A percentile compares a stretch with the other conserved stretches of the same genome.
These are phyloP conservation scores for Nadsonia starkeyi-henricii DNA, from an alignment of 1,139 yeast species.

Conservation along the genomic window DNA sequence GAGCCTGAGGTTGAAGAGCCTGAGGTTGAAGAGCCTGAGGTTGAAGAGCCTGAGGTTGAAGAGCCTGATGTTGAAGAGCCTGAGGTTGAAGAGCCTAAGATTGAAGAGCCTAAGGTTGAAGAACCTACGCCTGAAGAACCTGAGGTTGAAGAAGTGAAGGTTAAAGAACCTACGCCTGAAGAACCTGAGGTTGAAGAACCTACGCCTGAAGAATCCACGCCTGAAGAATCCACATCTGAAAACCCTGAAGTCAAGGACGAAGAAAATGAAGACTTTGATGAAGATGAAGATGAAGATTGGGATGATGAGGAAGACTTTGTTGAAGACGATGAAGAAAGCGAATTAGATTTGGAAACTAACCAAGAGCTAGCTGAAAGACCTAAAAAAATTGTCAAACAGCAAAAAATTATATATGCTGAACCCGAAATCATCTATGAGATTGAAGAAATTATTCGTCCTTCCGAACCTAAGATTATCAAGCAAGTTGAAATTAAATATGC, in stretches of 20 bases:
- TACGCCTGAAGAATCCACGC: too few relatives aligned
- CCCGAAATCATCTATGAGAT: background rate
- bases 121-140: conserved; percentile 5
- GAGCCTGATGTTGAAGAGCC: conserved; percentile 3
- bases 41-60: background rate
- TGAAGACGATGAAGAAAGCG: too few relatives aligned
- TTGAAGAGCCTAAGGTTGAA: background rate
- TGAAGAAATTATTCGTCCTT: background rate
- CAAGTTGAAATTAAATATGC: background rate
- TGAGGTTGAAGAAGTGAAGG: conserved; percentile 4
- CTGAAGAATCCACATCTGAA: background rate
- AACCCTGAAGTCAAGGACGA: background rate
- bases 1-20: background rate
- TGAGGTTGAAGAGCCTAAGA: background rate
- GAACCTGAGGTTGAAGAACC: conserved; percentile 3
- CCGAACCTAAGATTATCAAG: background rate
- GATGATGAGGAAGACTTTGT: too few relatives aligned
- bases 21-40: conserved; percentile 1
- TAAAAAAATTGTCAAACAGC: background rate
- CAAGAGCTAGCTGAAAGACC: conserved; percentile 2
- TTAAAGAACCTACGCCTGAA: conserved; percentile 5
- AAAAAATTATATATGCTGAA: background rate
- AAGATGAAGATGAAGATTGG: too few relatives aligned
- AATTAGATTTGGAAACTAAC: background rate
- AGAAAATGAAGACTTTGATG: too few relatives aligned